phyloP scores from a whole-genome alignment of 2,329 filamentous ascomycete genomes.

The Aspergillus caelatus region DNA sequence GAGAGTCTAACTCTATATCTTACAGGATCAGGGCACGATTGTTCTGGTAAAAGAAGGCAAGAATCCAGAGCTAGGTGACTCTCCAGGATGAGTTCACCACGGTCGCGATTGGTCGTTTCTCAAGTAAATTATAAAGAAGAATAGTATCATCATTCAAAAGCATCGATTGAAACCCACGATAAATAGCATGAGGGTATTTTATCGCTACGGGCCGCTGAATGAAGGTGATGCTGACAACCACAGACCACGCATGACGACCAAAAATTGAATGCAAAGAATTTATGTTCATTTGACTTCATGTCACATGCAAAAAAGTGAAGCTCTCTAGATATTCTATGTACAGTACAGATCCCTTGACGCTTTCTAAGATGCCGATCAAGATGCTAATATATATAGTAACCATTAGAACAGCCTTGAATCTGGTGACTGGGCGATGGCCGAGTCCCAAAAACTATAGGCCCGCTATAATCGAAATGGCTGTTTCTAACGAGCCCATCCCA shows the following conservation, averaged over 20 bases:
- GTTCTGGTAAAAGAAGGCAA: background rate
- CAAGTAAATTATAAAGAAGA: background rate
- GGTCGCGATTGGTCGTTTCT: background rate
- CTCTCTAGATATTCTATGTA: slow-evolving; percentile 7
- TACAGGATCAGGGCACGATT: background rate
- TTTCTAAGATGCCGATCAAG: background rate
- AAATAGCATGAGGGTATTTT: background rate
- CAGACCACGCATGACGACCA: background rate
- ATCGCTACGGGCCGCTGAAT: background rate
- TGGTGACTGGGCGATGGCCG: background rate
- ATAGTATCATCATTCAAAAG: background rate
- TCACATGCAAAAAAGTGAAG: background rate
- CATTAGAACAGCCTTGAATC: slow-evolving; percentile 1
- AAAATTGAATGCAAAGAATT: background rate
- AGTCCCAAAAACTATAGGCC: slow-evolving; percentile 1
- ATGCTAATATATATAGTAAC: background rate
- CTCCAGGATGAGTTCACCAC: no score
- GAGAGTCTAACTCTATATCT: background rate
- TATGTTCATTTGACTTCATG: slow-evolving; percentile 5
- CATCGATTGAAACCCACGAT: background rate
- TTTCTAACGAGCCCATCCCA: background rate
- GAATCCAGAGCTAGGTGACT: no score
- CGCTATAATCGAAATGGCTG: slow-evolving; percentile 3
- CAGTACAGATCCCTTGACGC: background rate
- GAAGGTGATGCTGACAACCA: background rate